Conservation (phyloP, 306 rosid genomes). For the Bauhinia variegata region DNA sequence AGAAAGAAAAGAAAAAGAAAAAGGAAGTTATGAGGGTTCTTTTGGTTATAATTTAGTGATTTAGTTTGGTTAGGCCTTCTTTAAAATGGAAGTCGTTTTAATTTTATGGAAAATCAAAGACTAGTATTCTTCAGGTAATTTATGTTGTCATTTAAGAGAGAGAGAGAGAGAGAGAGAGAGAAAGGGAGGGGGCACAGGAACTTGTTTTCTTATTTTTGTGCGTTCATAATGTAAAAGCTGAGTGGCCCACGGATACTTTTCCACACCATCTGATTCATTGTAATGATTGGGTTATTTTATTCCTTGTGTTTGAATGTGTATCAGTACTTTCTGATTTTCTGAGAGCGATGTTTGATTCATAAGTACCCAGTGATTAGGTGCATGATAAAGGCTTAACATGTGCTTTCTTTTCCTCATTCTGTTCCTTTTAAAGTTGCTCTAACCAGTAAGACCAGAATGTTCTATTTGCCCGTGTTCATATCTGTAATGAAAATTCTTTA, state of each 20-base stretch:
- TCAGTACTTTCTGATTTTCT: neutral
- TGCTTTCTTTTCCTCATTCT: conserved; percentile 27
- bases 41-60: neutral
- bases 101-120: neutral
- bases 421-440: conserved; percentile 21
- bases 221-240: neutral
- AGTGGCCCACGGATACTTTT: neutral
- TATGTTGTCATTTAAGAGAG: neutral
- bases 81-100: conserved; percentile 13
- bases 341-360: neutral
- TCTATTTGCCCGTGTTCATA: conserved; percentile 14
- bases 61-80: neutral
- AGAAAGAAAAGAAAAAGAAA: neutral
- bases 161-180: too few relatives aligned
- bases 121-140: conserved; percentile 8
- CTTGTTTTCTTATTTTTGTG: neutral
- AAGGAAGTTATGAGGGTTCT: neutral
- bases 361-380: neutral
- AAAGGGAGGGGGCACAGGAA: neutral
- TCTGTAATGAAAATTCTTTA: conserved; percentile 27
- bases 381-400: neutral
- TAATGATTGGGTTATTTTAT: neutral
- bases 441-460: conserved; percentile 16
- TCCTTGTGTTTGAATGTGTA: neutral
- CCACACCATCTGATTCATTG: neutral